Base-by-base conservation (phyloP, 1,139 yeast genomes). In the Torulaspora globosa region DNA sequence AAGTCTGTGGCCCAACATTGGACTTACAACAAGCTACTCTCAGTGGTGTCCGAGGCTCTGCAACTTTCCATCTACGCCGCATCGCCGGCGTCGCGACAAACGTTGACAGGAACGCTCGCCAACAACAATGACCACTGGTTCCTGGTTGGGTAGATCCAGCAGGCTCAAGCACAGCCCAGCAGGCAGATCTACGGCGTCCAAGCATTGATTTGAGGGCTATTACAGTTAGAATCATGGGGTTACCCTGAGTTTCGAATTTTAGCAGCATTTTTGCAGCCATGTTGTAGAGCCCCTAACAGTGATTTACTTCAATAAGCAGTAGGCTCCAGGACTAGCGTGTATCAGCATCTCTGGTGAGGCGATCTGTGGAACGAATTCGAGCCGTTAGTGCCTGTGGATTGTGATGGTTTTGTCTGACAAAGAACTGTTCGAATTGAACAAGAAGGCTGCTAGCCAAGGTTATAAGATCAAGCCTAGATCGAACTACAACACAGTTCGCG, bases 401-500 rank as follows among this genome's bases (percentile, higher is more conserved):
- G 23, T 15, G 34, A 59, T 59, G 64, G 58, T 51, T 40, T 49
- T 62, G 35, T 62, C 72, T 27, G 72, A 70, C 54, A 64, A 66
- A 53, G 71, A 70, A 56, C 53, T 70, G 54, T 70, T 63, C 67
- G 96, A 87, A 58, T 74, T 89, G 64, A 89, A 89, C 77, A 87
- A 88, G 69, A 80, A 82, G 68, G 97, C 97, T 43, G 97, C 83
- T 48, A 84, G 92, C 49, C 85, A 87, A 66, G 94, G 95, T 57
- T 88, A 88, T 73, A 82, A 85, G 57, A 82, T 89, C 64, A 83
- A 86, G 67, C 97, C 97, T 53, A 83, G 96, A 72, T 69, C 87
- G 58, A 84, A 82, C 62, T 92, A 92, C 72, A 92, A 92, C 74
- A 92, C 98, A 24, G 98, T 92, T 54, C 92, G 92, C 44, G 97